Conservation (phyloP, 371 early-diverging fungal species). For the Mortierella sp. region DNA sequence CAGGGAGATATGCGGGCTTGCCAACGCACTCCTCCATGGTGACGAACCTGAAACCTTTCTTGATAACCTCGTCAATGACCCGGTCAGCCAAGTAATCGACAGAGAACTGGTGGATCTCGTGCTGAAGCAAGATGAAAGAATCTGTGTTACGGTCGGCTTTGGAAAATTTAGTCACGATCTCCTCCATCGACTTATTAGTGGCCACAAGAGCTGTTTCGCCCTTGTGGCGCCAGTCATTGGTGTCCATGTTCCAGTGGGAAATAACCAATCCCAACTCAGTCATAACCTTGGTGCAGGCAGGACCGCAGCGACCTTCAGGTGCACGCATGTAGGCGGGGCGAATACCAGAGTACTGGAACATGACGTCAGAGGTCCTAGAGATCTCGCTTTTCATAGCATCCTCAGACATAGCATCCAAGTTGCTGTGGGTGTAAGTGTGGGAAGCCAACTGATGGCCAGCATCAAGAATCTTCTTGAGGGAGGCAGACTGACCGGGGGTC, state of each 20-base stretch:
- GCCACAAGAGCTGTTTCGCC: conserved; percentile 18
- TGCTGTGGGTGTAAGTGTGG: conserved; percentile 69
- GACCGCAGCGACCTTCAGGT: conserved; percentile 63
- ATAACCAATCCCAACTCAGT: conserved; percentile 61
- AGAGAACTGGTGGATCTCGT: conserved; percentile 64
- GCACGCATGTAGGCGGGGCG: conserved; percentile 61
- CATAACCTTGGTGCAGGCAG: conserved; percentile 54
- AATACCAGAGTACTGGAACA: conserved; percentile 38
- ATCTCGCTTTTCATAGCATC: conserved; percentile 42
- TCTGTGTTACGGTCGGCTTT: conserved; percentile 28
- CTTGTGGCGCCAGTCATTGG: conserved; percentile 60
- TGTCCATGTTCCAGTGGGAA: conserved; percentile 70
- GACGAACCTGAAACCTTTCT: conserved; percentile 60
- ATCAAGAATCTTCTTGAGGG: conserved; percentile 58
- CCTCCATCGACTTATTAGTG: conserved; percentile 31
- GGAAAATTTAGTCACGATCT: conserved; percentile 40
- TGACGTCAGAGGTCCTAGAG: conserved; percentile 25
- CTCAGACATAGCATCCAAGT: conserved; percentile 39
- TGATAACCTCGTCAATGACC: conserved; percentile 51
- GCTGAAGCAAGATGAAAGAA: conserved; percentile 56
- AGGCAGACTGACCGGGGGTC: conserved; percentile 44
- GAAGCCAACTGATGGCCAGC: conserved; percentile 68
- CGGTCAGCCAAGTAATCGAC: conserved; percentile 49
- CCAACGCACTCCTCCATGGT: conserved; percentile 66
- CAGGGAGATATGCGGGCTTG: conserved; percentile 39